Conservation (phyloP, 495 filamentous ascomycete genomes). For the Penicillium manginii region DNA sequence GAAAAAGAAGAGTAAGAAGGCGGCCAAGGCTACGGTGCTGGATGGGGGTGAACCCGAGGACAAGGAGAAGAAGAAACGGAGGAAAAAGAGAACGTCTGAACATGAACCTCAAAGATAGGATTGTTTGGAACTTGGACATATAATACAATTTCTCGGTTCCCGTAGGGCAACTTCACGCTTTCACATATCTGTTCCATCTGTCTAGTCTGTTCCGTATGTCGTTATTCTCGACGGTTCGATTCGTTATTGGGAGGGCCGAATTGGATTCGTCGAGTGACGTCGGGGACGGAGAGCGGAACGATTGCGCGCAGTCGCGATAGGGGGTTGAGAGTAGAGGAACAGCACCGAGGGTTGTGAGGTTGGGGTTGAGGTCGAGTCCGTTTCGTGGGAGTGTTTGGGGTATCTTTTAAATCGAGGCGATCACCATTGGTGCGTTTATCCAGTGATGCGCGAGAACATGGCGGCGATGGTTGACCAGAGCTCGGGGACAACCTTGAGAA, state of each 20-base stretch:
- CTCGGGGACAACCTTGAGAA: constrained; percentile 69
- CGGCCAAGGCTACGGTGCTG: not conserved
- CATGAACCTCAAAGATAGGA: constrained; percentile 4
- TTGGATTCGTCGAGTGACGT: not conserved
- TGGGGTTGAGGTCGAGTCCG: not conserved
- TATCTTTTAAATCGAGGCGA: constrained; percentile 14
- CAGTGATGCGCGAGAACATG: constrained; percentile 27
- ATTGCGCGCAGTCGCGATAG: too few relatives aligned
- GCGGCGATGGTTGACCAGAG: constrained; percentile 43
- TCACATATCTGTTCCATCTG: too few relatives aligned
- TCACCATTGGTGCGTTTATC: constrained; percentile 10
- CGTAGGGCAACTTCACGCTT: too few relatives aligned
- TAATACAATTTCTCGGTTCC: not conserved
- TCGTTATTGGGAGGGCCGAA: too few relatives aligned
- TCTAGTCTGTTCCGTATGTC: too few relatives aligned
- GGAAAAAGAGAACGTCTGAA: constrained; percentile 19
- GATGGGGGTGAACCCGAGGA: constrained; percentile 3
- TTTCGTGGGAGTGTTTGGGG: too few relatives aligned
- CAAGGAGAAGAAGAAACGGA: constrained; percentile 19
- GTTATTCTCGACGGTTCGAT: too few relatives aligned
- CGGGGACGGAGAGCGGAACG: not conserved
- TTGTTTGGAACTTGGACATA: not conserved
- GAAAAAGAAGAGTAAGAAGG: constrained; percentile 62
- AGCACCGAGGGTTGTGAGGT: not conserved
- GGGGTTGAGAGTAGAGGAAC: too few relatives aligned